Conservation (phyloP, 2,329 filamentous ascomycete genomes). For the Alternaria metachromatica region DNA sequence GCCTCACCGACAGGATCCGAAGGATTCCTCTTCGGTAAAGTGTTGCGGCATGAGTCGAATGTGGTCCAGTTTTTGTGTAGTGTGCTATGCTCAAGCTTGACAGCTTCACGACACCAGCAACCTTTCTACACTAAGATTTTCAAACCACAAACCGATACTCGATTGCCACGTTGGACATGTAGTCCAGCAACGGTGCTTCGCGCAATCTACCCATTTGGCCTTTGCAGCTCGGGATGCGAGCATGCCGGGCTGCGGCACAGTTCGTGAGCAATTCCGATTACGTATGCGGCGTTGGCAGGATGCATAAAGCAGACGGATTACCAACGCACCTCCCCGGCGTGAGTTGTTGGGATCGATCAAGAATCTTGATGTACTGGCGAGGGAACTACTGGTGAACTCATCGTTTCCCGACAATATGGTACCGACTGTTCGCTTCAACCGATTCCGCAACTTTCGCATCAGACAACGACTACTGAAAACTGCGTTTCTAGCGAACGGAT, state of each 20-base stretch:
- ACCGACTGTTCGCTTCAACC: constrained; percentile 1
- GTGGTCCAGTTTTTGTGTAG: constrained; percentile 1
- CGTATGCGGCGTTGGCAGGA: constrained; percentile 10
- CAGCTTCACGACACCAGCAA: constrained; percentile 3
- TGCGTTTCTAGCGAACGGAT: neutral
- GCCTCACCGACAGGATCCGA: constrained; percentile 4
- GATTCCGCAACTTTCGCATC: neutral
- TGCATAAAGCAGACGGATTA: neutral
- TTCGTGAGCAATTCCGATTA: neutral
- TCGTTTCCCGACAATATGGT: neutral
- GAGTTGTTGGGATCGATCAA: neutral
- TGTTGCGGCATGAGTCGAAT: constrained; percentile 3
- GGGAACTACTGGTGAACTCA: neutral
- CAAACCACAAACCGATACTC: neutral
- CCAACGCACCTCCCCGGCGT: neutral
- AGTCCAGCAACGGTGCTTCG: neutral
- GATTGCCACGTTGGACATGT: neutral
- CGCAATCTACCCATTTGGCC: neutral
- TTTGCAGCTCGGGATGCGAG: neutral
- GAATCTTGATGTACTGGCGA: neutral
- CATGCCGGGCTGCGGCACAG: constrained; percentile 15
- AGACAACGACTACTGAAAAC: neutral
- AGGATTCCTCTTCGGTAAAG: constrained; percentile 10
- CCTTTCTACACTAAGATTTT: neutral
- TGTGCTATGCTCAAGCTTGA: constrained; percentile 1